Evolutionary conservation across 1,284 basidiomycete genomes (phyloP).

Genomic region (Heterobasidion parviporum): DNA sequence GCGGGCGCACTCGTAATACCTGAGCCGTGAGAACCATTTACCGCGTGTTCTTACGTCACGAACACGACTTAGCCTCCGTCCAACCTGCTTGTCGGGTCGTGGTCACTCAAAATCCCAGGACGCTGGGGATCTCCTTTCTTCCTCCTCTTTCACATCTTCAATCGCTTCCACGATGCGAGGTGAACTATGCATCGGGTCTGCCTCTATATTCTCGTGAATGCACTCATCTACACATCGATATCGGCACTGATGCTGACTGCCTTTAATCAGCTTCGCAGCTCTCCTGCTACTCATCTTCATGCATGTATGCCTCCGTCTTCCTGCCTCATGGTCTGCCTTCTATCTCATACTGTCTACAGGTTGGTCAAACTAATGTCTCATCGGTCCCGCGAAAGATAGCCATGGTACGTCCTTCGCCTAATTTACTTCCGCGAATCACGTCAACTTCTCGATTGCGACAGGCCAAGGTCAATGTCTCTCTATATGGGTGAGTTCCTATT

Average conservation of each 20-base stretch:
- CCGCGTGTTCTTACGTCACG: neutral
- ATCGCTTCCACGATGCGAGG: conserved; percentile 39
- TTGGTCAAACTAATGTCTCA: conserved; percentile 75
- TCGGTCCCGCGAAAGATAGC: conserved; percentile 60
- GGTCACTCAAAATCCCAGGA: neutral
- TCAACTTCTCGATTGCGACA: conserved; percentile 21
- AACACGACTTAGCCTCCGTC: neutral
- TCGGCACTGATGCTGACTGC: conserved; percentile 11
- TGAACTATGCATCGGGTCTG: conserved; percentile 62
- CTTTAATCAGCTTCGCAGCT: conserved; percentile 44
- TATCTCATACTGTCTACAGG: conserved; percentile 38
- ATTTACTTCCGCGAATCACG: neutral
- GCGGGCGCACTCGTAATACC: too few species aligned
- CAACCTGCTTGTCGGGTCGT: neutral
- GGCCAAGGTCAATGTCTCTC: conserved; percentile 62
- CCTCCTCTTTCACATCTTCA: conserved; percentile 7
- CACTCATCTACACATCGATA: conserved; percentile 4
- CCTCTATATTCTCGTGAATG: conserved; percentile 58
- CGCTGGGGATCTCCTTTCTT: conserved; percentile 1
- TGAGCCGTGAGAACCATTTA: neutral
- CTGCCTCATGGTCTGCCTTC: conserved; percentile 13
- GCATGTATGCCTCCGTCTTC: conserved; percentile 43
- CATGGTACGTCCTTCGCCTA: conserved; percentile 43
- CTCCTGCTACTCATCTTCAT: conserved; percentile 70
- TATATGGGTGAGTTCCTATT: conserved; percentile 46